These are phyloP conservation scores for Delphinella strobiligena DNA, from an alignment of 2,329 filamentous ascomycete genomes.

Conservation along the genomic window DNA sequence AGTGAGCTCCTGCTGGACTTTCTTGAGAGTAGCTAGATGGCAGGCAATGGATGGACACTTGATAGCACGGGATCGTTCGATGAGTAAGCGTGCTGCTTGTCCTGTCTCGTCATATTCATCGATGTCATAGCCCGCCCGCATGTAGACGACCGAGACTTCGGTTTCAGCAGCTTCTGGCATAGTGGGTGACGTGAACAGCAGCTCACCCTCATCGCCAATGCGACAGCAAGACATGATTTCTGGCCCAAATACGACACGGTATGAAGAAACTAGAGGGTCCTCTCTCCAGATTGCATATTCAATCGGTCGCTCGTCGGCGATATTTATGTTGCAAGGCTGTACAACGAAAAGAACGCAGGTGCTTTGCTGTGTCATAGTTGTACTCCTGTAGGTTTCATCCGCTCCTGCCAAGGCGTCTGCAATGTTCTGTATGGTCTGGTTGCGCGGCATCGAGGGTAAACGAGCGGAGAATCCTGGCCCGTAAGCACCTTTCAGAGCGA, in stretches of 20 bases:
- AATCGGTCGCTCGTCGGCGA: constrained; percentile 33
- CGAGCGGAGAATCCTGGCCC: constrained; percentile 7
- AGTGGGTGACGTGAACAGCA: constrained; percentile 24
- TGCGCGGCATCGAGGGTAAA: constrained; percentile 17
- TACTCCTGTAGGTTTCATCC: neutral
- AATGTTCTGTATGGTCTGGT: constrained; percentile 22
- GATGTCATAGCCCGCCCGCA: constrained; percentile 31
- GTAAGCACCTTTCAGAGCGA: constrained; percentile 12
- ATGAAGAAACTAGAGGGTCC: constrained; percentile 20
- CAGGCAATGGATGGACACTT: constrained; percentile 32
- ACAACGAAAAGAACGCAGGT: constrained; percentile 32
- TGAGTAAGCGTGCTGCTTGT: constrained; percentile 18
- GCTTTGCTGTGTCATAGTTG: neutral
- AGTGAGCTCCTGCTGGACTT: constrained; percentile 30
- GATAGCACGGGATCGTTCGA: constrained; percentile 30
- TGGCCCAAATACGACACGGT: constrained; percentile 24
- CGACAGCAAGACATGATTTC: constrained; percentile 20
- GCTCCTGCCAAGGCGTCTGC: constrained; percentile 10
- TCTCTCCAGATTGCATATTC: constrained; percentile 29
- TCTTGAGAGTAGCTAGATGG: constrained; percentile 32
- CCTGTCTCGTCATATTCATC: constrained; percentile 26
- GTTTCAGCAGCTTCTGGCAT: constrained; percentile 2
- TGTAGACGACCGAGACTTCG: constrained; percentile 32
- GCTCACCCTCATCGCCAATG: constrained; percentile 19
- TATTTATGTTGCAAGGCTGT: constrained; percentile 33